A percentile compares a stretch with the other conserved stretches of the same genome.
These are phyloP conservation scores for Penicillium bovifimosum DNA, from an alignment of 495 filamentous ascomycete genomes.

Conservation along the genomic window DNA sequence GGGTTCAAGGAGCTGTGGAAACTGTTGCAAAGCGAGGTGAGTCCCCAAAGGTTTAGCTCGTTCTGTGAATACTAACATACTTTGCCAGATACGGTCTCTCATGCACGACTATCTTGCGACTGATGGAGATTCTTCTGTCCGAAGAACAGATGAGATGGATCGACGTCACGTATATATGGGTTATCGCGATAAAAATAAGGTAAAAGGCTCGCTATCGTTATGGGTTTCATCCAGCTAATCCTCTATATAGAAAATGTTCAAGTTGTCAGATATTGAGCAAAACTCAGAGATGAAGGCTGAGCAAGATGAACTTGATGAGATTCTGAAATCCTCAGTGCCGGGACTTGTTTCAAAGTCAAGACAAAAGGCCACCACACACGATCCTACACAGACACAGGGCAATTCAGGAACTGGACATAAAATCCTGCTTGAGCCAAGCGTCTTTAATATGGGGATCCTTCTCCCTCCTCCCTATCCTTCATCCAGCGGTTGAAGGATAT, in stretches of 20 bases:
- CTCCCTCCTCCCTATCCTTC: conserved; percentile 89
- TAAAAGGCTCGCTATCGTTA: conserved; percentile 6
- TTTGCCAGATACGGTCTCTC: conserved; percentile 67
- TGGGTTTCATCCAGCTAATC: conserved; percentile 17
- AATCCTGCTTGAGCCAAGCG: conserved; percentile 86
- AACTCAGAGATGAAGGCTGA: conserved; percentile 71
- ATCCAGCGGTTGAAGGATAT: conserved; percentile 86
- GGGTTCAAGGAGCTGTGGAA: conserved; percentile 95
- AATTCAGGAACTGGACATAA: conserved; percentile 70
- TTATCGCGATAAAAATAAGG: conserved; percentile 64
- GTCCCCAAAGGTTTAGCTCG: background rate
- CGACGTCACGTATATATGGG: conserved; percentile 54
- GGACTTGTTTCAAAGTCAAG: conserved; percentile 81
- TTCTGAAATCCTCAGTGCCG: conserved; percentile 84
- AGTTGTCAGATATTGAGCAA: conserved; percentile 74
- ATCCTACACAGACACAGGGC: conserved; percentile 34
- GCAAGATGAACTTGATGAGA: conserved; percentile 83
- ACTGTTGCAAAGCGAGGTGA: conserved; percentile 70
- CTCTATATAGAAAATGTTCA: conserved; percentile 68
- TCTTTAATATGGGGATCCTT: conserved; percentile 95
- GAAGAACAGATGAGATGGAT: conserved; percentile 42
- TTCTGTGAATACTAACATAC: background rate
- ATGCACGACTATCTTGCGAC: conserved; percentile 96
- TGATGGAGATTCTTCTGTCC: conserved; percentile 63
- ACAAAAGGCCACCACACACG: conserved; percentile 28